Conservation (phyloP, 495 filamentous ascomycete genomes). For the Penicillium longicatenatum region DNA sequence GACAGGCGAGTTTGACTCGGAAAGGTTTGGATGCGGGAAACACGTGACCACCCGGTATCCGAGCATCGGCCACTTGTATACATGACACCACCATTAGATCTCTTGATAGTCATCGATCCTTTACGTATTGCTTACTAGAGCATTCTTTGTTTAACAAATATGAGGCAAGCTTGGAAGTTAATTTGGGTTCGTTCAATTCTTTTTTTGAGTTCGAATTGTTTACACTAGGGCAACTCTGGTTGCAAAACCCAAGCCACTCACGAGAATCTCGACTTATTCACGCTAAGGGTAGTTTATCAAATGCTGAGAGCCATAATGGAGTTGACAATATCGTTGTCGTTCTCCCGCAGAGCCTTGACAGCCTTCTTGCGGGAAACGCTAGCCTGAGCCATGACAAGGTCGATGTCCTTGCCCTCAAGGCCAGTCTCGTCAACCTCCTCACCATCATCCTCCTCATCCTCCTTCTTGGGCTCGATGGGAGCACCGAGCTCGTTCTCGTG, state of each 20-base stretch:
- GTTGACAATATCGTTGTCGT: slow-evolving; percentile 99
- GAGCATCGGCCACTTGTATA: slow-evolving; percentile 25
- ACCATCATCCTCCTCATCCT: slow-evolving; percentile 88
- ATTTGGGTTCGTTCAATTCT: slow-evolving; percentile 35
- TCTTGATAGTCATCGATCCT: not conserved
- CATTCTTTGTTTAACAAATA: not conserved
- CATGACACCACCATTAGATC: slow-evolving; percentile 5
- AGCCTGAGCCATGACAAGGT: slow-evolving; percentile 97
- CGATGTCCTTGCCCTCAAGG: slow-evolving; percentile 98
- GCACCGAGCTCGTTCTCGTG: slow-evolving; percentile 78
- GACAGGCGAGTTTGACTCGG: slow-evolving; percentile 46
- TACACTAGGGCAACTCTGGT: slow-evolving; percentile 37
- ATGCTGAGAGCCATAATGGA: slow-evolving; percentile 99
- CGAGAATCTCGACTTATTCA: slow-evolving; percentile 18
- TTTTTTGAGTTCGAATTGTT: slow-evolving; percentile 41
- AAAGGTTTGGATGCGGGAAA: slow-evolving; percentile 46
- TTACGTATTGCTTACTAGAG: not conserved
- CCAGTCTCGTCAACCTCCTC: slow-evolving; percentile 93
- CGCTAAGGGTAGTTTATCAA: slow-evolving; percentile 49
- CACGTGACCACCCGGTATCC: slow-evolving; percentile 50
- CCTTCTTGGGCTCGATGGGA: slow-evolving; percentile 76
- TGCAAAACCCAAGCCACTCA: slow-evolving; percentile 38
- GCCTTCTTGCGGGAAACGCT: slow-evolving; percentile 96
- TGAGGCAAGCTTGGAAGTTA: not conserved
- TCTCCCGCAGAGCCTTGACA: slow-evolving; percentile 96